These are phyloP conservation scores for Trapa incisa DNA, from an alignment of 345 rosid genomes.

Conservation along the genomic window DNA sequence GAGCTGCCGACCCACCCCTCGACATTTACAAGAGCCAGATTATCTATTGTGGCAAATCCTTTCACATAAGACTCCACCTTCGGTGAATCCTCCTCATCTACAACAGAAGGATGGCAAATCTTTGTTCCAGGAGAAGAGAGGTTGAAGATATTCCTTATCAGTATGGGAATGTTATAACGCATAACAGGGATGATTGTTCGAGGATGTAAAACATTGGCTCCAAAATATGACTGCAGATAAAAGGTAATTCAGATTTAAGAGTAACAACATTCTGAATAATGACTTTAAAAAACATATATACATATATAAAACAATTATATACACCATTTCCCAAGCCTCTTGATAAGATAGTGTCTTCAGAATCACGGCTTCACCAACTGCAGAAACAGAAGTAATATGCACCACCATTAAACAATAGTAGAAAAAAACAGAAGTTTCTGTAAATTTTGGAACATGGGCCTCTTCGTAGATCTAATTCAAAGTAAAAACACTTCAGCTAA, in stretches of 20 bases:
- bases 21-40: constrained; percentile 90
- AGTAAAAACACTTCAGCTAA: not conserved
- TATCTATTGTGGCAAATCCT: constrained; percentile 97
- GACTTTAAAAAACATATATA: constrained; percentile 9
- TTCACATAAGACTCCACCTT: constrained; percentile 50
- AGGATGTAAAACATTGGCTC: constrained; percentile 97
- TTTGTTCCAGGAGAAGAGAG: constrained; percentile 83
- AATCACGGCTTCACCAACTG: constrained; percentile 96
- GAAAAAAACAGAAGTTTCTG: not conserved
- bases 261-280: constrained; percentile 12
- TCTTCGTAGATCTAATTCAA: not conserved
- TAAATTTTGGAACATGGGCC: not conserved
- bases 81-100: constrained; percentile 39
- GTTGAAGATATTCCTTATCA: constrained; percentile 84
- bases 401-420: not conserved
- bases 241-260: constrained; percentile 16
- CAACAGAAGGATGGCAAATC: constrained; percentile 41
- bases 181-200: constrained; percentile 97
- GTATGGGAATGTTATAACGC: constrained; percentile 83
- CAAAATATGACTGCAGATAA: constrained; percentile 86
- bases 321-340: constrained; percentile 99
- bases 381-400: constrained; percentile 9
- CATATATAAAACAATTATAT: constrained; percentile 2
- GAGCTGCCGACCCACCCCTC: constrained; percentile 61
- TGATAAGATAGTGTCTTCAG: constrained; percentile 80